These are phyloP conservation scores for Penicillium sp. DNA, from an alignment of 2,329 filamentous ascomycete species.

Conservation along the genomic window DNA sequence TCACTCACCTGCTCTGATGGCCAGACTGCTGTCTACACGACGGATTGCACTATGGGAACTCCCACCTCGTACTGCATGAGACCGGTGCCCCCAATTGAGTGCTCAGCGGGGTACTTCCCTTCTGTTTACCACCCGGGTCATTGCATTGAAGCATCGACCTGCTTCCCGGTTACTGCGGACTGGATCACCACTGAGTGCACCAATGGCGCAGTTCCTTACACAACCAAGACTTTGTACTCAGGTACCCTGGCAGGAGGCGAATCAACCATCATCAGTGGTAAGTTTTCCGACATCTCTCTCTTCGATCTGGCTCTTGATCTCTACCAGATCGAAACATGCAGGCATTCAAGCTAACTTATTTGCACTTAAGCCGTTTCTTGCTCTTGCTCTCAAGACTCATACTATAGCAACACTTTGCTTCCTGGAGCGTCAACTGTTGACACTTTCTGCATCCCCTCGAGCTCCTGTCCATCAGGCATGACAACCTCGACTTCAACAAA, in stretches of 20 bases:
- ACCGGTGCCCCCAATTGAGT: slow-evolving; percentile 16
- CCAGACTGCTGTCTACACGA: slow-evolving; percentile 24
- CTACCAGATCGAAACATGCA: neutral
- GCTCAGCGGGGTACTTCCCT: slow-evolving; percentile 21
- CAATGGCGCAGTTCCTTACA: slow-evolving; percentile 22
- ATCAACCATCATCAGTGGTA: slow-evolving; percentile 21
- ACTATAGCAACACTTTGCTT: slow-evolving; percentile 19
- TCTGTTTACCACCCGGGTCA: slow-evolving; percentile 26
- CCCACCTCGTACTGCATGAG: slow-evolving; percentile 23
- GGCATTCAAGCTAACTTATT: neutral
- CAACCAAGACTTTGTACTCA: slow-evolving; percentile 21
- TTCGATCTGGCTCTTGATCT: neutral
- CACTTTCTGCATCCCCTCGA: slow-evolving; percentile 28
- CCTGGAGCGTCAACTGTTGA: slow-evolving; percentile 11
- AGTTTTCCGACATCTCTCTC: neutral
- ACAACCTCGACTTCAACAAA: slow-evolving; percentile 21
- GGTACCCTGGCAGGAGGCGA: slow-evolving; percentile 20
- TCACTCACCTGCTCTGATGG: slow-evolving; percentile 19
- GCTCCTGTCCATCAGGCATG: slow-evolving; percentile 25
- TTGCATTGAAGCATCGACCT: slow-evolving; percentile 21
- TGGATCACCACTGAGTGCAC: slow-evolving; percentile 26
- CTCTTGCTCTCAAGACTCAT: slow-evolving; percentile 22
- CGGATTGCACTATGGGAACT: slow-evolving; percentile 27
- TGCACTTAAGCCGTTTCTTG: slow-evolving; percentile 19
- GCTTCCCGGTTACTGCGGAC: slow-evolving; percentile 20